Percentiles rank a stretch among this genome's conserved stretches.
Conservation (phyloP, 2,329 filamentous ascomycete species). For the Aureobasidium pullulans region DNA sequence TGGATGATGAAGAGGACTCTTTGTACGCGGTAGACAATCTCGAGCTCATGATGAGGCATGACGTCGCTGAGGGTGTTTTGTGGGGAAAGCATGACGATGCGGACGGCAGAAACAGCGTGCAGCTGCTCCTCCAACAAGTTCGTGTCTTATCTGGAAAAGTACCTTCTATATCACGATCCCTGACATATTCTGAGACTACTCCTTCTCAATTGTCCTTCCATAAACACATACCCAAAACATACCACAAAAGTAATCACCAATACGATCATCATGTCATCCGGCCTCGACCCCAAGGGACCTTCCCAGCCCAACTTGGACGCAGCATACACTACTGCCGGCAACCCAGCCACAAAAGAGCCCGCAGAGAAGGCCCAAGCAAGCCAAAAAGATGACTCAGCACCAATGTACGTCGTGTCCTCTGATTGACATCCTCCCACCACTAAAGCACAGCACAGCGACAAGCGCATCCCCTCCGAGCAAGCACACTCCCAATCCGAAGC, state of each 20-base stretch:
- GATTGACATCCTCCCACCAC: background rate
- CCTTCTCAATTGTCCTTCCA: background rate
- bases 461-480: conserved; percentile 34
- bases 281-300: conserved; percentile 33
- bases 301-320: conserved; percentile 38
- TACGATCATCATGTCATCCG: conserved; percentile 27
- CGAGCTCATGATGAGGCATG: conserved; percentile 6
- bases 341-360: conserved; percentile 37
- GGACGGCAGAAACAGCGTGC: background rate
- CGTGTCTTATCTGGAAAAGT: background rate
- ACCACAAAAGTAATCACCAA: background rate
- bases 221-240: background rate
- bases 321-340: conserved; percentile 41
- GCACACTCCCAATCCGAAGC: conserved; percentile 29
- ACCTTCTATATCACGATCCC: background rate
- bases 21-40: conserved; percentile 3
- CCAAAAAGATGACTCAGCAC: conserved; percentile 25
- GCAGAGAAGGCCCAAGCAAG: conserved; percentile 29
- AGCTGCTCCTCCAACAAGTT: background rate
- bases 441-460: conserved; percentile 20
- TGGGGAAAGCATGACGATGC: conserved; percentile 11
- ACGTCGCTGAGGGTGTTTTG: background rate
- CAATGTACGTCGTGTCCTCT: conserved; percentile 12
- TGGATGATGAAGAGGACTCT: background rate
- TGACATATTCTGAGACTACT: background rate